Base-by-base conservation (phyloP, 1,139 yeast genomes). In the Suhomyces yuchorum region DNA sequence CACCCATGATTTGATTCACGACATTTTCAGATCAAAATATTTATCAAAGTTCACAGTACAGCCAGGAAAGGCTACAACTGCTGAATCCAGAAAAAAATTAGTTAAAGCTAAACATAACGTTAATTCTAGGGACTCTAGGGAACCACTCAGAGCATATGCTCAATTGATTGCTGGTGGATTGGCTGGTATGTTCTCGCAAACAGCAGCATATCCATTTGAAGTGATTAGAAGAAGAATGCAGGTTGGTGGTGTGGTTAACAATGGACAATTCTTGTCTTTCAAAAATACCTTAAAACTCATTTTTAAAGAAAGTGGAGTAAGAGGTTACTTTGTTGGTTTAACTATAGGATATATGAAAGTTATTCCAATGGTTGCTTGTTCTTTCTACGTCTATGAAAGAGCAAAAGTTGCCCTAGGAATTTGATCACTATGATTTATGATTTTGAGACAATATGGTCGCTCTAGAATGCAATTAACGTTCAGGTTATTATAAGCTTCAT, bases 161-260 rank as follows among this genome's bases (percentile, higher is more conserved):
- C 97, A 95, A 69, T 74, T 95, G 44, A 64, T 82, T 2, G 97
- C 99, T 3, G 99, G 99, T 48, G 99, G 98, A 1, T 61, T 89
- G 8, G 96, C 98, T 1, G 99, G 99, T 15, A 81, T 93, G 85
- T 79, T 83, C 44, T 90, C 98, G 1, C 99, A 95, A 68, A 91
- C 98, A 0, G 96, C 98, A 0, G 93, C 97, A 2, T 95, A 95
- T 61, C 99, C 99, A 1, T 87, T 95, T 56, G 99, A 95, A 68
- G 97, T 93, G 38, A 82, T 93, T 23, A 78, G 99, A 59, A 78
- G 99, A 65, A 77, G 99, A 60, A 86, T 95, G 90, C 99, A 95
- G 68, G 99, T 95, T 17, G 91, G 96, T 38, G 96, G 96, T 7
- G 88, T 87, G 2, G 73, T 81, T 20, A 80, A 82, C 54, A 80